phyloP scores from a whole-genome alignment of 176 grass and related monocot species.

The Neostapfia colusana region DNA sequence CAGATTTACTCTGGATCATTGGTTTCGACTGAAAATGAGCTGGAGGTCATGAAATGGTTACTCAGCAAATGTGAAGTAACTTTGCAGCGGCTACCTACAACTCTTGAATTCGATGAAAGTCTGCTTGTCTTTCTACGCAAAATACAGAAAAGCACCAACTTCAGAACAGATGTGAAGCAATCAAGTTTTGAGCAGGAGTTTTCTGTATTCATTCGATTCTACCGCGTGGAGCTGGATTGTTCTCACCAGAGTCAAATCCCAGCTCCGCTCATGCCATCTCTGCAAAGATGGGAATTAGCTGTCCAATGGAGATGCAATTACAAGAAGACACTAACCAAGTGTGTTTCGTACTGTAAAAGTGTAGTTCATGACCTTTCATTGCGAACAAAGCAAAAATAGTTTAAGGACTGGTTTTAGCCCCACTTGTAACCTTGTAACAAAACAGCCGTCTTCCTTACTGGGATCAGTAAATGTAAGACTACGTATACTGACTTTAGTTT shows the following conservation, averaged over 20 bases:
- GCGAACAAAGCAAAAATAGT: constrained; percentile 39
- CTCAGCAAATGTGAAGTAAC: constrained; percentile 54
- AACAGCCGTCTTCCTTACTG: not conserved
- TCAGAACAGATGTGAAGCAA: constrained; percentile 28
- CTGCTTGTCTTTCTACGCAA: constrained; percentile 46
- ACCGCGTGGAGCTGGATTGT: constrained; percentile 45
- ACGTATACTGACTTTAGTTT: not conserved
- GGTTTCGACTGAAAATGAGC: constrained; percentile 77
- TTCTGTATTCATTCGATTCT: constrained; percentile 42
- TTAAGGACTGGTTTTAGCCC: not conserved
- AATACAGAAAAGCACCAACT: constrained; percentile 43
- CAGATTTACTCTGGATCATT: constrained; percentile 63
- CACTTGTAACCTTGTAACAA: not conserved
- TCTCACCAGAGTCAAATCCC: constrained; percentile 35
- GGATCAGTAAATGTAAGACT: not conserved
- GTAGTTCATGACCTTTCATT: constrained; percentile 46
- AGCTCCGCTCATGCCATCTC: constrained; percentile 38
- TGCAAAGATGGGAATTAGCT: constrained; percentile 86
- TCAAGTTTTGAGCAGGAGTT: constrained; percentile 44
- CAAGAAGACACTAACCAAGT: constrained; percentile 63
- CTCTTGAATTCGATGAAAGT: constrained; percentile 52
- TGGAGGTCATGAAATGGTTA: constrained; percentile 71
- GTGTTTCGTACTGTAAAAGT: constrained; percentile 60
- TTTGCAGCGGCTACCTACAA: constrained; percentile 53
- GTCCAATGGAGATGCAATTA: constrained; percentile 74